Evolutionary conservation across 139 green algal species (phyloP).

Genomic region (Micractinium sp.): DNA sequence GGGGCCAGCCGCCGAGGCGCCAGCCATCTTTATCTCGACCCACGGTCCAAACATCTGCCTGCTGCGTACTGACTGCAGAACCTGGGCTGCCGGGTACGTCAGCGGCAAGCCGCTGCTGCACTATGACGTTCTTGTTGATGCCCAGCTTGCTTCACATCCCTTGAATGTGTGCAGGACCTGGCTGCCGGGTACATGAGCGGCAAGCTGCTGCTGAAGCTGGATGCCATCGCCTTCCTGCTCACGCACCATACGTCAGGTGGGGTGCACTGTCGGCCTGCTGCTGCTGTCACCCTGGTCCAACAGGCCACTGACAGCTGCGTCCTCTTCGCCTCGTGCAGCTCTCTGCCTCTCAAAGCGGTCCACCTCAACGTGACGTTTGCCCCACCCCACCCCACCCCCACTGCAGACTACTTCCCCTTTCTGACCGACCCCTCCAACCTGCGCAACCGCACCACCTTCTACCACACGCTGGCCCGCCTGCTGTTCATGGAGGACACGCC

Average conservation of each 20-base stretch:
- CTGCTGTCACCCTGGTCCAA: background rate
- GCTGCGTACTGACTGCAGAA: background rate
- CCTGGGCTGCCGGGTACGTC: no score
- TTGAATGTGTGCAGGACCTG: slow-evolving; percentile 77
- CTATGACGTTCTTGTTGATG: no score
- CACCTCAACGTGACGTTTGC: no score
- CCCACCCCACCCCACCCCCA: no score
- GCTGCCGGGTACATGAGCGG: slow-evolving; percentile 95
- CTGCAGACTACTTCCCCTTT: slow-evolving; percentile 37
- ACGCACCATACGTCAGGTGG: slow-evolving; percentile 82
- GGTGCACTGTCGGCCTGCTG: slow-evolving; percentile 51
- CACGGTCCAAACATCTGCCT: no score
- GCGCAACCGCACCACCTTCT: slow-evolving; percentile 92
- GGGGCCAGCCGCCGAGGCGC: no score
- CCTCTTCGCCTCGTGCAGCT: background rate
- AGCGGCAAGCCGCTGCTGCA: no score
- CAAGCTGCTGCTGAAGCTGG: slow-evolving; percentile 97
- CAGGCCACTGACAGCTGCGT: background rate
- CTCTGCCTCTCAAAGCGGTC: no score
- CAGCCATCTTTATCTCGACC: no score
- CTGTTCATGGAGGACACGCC: slow-evolving; percentile 97
- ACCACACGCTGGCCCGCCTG: slow-evolving; percentile 90
- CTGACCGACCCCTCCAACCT: slow-evolving; percentile 73
- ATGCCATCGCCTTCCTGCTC: slow-evolving; percentile 87
- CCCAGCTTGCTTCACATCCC: no score